Evolutionary conservation across 305 asterid species (phyloP), one percentile per base, ranked within the genome.

Genomic region (Fraxinus nigra): DNA sequence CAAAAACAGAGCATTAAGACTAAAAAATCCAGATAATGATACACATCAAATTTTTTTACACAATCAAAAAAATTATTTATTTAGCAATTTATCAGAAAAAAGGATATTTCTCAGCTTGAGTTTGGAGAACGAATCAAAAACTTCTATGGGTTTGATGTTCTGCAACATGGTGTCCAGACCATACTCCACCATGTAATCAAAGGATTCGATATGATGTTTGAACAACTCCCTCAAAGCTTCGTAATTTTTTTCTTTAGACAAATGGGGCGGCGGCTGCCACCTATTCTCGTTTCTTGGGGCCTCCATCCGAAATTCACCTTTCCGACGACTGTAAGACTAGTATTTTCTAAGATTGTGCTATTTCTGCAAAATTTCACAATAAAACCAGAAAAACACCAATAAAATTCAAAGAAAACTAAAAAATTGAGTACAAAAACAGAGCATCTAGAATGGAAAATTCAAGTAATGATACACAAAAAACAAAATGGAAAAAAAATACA

Each of bases 61-160:
- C 51, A 0, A 10, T 40, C 51, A 40, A 40, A 10, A 40, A 10
- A 40, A 24, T 40, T 40, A 10, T 40, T 40, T 40, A 2, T 10
- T 40, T 40, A 40, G 51, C 16, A 40, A 40, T 40, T 40, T 40
- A 40, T 40, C 51, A 40, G 16, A 40, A 40, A 82, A 90, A 93
- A 35, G 97, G 98, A 95, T 95, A 95, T 95, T 88, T 86, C 92
- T 92, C 14, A 95, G 92, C 87, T 87, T 92, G 46, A 37, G 73
- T 3, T 84, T 81, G 80, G 92, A 81, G 38, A 33, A 70, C 2
- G 92, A 59, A 81, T 95, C 89, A 1, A 85, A 10, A 28, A 93
- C 85, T 88, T 92, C 90, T 70, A 92, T 75, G 0, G 98, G 98
- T 82, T 92, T 92, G 75, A 95, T 48, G 69, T 61, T 85, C 77